Percentiles rank a stretch among this genome's conserved stretches.
phyloP scores from a whole-genome alignment of 164 flowering plant species.

The Aristolochia contorta region DNA sequence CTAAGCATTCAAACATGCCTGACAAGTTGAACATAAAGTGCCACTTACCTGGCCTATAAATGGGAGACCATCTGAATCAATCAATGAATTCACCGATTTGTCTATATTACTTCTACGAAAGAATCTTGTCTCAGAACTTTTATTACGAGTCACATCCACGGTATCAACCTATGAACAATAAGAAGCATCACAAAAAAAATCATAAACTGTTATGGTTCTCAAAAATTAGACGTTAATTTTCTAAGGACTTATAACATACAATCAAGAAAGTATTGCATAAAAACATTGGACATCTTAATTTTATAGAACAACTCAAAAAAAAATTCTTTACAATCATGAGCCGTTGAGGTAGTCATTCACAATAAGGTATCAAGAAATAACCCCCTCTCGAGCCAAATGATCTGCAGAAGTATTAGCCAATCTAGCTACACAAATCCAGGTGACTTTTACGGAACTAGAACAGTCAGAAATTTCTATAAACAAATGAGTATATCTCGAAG shows the following conservation, averaged over 20 bases:
- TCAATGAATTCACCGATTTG: conserved; percentile 23
- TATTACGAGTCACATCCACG: conserved; percentile 54
- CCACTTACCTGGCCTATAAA: conserved; percentile 74
- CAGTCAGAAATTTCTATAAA: no score
- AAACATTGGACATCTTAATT: no score
- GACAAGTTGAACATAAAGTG: neutral
- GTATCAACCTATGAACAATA: conserved; percentile 54
- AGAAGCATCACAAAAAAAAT: neutral
- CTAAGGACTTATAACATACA: neutral
- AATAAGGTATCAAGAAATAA: no score
- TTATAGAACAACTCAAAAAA: no score
- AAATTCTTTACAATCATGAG: no score
- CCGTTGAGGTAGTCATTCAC: no score
- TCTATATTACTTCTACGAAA: conserved; percentile 56
- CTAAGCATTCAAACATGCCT: neutral
- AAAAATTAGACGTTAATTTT: neutral
- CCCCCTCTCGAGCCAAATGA: no score
- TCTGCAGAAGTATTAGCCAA: no score
- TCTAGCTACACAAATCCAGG: no score
- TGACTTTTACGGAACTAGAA: no score
- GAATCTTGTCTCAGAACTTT: conserved; percentile 17
- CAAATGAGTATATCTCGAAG: no score
- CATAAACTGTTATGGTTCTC: neutral
- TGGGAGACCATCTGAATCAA: conserved; percentile 93
- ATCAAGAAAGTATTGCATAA: no score